Base-by-base conservation (phyloP, 495 filamentous ascomycete genomes). In the Aspergillus haitiensis region DNA sequence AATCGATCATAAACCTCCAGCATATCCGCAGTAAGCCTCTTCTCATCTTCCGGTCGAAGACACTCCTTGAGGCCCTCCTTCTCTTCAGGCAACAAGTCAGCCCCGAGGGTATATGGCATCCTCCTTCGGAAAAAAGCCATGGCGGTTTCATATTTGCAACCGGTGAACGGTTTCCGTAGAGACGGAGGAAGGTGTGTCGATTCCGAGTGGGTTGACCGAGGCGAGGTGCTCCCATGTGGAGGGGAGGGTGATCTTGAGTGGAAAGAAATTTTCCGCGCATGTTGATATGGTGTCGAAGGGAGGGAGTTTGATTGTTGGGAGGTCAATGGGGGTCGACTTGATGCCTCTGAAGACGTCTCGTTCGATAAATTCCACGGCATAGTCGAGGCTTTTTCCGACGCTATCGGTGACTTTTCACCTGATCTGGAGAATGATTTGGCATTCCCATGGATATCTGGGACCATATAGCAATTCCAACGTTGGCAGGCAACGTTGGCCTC, bases 281-380 rank as follows among this genome's bases (percentile, higher is more conserved):
- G 87, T 69, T 97, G 92, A 60, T 91, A 92, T 5, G 94, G 94
- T 1, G 94, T 98, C 5, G 94, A 96, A 0, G 94, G 94, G 18
- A 98, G 86, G 15, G 94, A 98, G 68, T 81, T 96, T 10, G 94
- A 96, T 58, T 95, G 92, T 37, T 87, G 79, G 12, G 84, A 77
- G n/a, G 67, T 71, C 54, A 81, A 71, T 44, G 73, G 70, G 51
- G 78, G 79, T 13, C 77, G 78, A 61, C 65, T 61, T 32, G 72
- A 58, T 56, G 69, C 61, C 67, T 75, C 71, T 40, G 69, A 39
- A 52, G 77, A 68, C 67, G 67, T 64, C 56, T 73, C 67, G 62
- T 72, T 65, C 65, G 70, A 66, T 64, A 70, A 60, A 36, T 66
- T 72, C 74, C 75, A 78, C 65, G 74, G 69, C 75, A 78, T 77